Percentiles rank a stretch among this genome's conserved stretches.
Evolutionary conservation across 768 basidiomycete species (phyloP).

Genomic region (Lentinula edodes): DNA sequence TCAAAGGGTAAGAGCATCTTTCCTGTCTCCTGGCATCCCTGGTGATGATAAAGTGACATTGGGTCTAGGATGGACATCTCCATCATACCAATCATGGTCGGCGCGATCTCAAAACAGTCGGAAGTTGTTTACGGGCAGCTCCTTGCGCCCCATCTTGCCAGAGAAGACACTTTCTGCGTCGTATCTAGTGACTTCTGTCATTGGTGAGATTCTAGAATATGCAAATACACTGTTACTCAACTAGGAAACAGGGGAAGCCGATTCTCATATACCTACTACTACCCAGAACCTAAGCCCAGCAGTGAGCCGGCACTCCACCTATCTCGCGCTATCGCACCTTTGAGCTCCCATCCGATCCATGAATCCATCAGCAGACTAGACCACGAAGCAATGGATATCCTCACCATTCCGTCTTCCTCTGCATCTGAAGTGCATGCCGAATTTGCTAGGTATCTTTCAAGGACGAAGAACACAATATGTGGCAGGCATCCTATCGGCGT

Average conservation of each 20-base stretch:
- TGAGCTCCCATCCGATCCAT: constrained; percentile 62
- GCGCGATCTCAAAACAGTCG: constrained; percentile 54
- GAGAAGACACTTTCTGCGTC: constrained; percentile 80
- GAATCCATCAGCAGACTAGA: constrained; percentile 81
- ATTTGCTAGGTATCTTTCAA: constrained; percentile 63
- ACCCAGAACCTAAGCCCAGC: constrained; percentile 53
- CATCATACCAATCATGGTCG: constrained; percentile 90
- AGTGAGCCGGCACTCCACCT: constrained; percentile 43
- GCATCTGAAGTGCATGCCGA: constrained; percentile 41
- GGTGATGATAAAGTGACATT: background rate
- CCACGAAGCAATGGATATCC: constrained; percentile 75
- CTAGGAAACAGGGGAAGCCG: constrained; percentile 60
- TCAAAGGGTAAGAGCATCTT: constrained; percentile 53
- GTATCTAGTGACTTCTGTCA: constrained; percentile 98
- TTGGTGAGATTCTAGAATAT: constrained; percentile 50
- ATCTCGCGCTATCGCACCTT: constrained; percentile 35
- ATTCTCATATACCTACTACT: constrained; percentile 87
- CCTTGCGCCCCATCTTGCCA: constrained; percentile 74
- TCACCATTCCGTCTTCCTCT: constrained; percentile 51
- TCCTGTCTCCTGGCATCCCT: background rate
- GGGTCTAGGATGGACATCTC: constrained; percentile 58
- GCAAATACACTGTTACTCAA: background rate
- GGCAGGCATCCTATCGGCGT: constrained; percentile 96
- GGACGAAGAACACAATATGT: constrained; percentile 93
- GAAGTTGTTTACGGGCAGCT: constrained; percentile 65